Conservation (phyloP, 2,329 filamentous ascomycete genomes). For the Trichoderma endophyticum region DNA sequence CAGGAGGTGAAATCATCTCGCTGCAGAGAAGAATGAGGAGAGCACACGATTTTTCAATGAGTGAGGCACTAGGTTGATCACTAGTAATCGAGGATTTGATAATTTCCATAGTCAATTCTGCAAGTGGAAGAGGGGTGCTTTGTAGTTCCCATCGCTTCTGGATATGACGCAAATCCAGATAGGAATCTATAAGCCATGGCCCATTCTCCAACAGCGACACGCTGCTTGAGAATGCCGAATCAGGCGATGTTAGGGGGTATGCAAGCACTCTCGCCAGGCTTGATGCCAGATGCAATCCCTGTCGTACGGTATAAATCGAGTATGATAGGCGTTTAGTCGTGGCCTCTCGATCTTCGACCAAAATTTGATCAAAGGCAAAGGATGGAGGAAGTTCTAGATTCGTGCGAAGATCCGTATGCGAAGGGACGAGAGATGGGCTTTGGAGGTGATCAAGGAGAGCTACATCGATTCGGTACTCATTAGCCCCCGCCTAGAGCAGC, state of each 20-base stretch:
- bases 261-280: constrained; percentile 45
- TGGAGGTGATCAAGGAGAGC: constrained; percentile 36
- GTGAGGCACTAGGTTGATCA: constrained; percentile 20
- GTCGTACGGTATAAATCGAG: constrained; percentile 37
- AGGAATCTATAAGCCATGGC: constrained; percentile 50
- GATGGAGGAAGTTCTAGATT: constrained; percentile 39
- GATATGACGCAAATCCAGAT: constrained; percentile 41
- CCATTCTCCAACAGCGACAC: constrained; percentile 39
- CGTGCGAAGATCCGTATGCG: constrained; percentile 29
- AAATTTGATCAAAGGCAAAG: constrained; percentile 36
- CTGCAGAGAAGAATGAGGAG: constrained; percentile 42
- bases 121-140: constrained; percentile 33
- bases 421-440: constrained; percentile 28
- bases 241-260: constrained; percentile 37
- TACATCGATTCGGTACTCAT: constrained; percentile 19
- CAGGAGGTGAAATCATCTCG: constrained; percentile 37
- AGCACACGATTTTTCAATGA: constrained; percentile 37
- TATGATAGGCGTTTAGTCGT: constrained; percentile 37
- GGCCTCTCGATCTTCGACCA: constrained; percentile 27
- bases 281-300: constrained; percentile 46
- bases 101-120: constrained; percentile 39
- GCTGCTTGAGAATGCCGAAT: constrained; percentile 31
- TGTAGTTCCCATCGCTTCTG: constrained; percentile 38
- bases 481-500: not conserved
- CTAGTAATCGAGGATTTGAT: constrained; percentile 24